A percentile compares a stretch with the other conserved stretches of the same genome.
phyloP scores from a whole-genome alignment of 2,329 filamentous ascomycete species.

The Alternaria solani region DNA sequence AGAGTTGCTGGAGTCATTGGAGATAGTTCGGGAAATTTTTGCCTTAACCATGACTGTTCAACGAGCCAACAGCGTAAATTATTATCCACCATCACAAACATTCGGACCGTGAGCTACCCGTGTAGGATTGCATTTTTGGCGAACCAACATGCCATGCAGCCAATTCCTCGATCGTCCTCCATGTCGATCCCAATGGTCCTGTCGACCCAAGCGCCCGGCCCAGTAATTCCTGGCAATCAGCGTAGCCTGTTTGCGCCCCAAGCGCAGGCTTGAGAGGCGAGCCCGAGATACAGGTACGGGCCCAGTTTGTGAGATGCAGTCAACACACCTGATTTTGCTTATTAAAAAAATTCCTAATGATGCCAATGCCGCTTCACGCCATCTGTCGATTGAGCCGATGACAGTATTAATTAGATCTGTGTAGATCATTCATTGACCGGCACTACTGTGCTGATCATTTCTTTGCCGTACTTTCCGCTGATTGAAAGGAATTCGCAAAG shows the following conservation, averaged over 20 bases:
- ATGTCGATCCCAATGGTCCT: slow-evolving; percentile 1
- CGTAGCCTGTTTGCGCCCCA: slow-evolving; percentile 15
- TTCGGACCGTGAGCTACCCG: neutral
- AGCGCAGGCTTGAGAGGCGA: neutral
- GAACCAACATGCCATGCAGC: neutral
- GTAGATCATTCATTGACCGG: neutral
- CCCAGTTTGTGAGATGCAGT: slow-evolving; percentile 7
- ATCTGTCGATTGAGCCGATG: neutral
- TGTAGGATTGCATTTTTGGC: neutral
- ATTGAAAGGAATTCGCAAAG: neutral
- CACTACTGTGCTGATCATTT: neutral
- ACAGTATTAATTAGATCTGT: neutral
- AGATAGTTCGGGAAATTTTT: neutral
- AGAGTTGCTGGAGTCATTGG: neutral
- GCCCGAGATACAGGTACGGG: slow-evolving; percentile 13
- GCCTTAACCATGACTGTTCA: neutral
- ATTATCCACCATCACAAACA: neutral
- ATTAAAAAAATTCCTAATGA: slow-evolving; percentile 10
- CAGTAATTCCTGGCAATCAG: slow-evolving; percentile 19
- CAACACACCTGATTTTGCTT: slow-evolving; percentile 12
- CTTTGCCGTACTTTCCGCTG: neutral
- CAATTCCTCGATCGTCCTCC: neutral
- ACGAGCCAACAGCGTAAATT: neutral
- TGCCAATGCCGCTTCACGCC: slow-evolving; percentile 5
- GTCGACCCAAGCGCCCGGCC: slow-evolving; percentile 15